phyloP scores from a whole-genome alignment of 2,329 filamentous ascomycete genomes.

The Aspergillus texensis region DNA sequence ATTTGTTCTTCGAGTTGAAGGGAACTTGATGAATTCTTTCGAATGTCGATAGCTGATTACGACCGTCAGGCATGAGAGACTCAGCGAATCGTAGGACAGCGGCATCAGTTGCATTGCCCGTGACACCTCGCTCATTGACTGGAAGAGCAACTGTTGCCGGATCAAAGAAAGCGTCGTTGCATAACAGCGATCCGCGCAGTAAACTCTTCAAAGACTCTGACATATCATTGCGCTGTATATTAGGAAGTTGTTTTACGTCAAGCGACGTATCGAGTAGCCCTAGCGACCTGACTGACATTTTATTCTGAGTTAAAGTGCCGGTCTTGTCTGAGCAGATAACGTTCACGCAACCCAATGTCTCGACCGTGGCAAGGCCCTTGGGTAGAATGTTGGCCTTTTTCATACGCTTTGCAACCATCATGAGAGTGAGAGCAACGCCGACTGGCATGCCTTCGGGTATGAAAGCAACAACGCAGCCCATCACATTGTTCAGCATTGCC shows the following conservation, averaged over 20 bases:
- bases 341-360: conserved; percentile 74
- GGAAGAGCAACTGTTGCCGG: conserved; percentile 63
- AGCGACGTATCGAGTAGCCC: conserved; percentile 30
- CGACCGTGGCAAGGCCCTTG: conserved; percentile 78
- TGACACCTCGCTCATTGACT: conserved; percentile 64
- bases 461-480: conserved; percentile 73
- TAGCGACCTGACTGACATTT: conserved; percentile 63
- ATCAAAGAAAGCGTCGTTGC: conserved; percentile 76
- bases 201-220: conserved; percentile 59
- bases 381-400: conserved; percentile 74
- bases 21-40: conserved; percentile 68
- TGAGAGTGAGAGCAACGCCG: conserved; percentile 70
- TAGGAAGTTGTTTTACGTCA: conserved; percentile 20
- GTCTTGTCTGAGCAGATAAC: conserved; percentile 81
- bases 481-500: conserved; percentile 71
- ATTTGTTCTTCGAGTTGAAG: conserved; percentile 85
- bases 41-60: conserved; percentile 61
- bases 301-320: conserved; percentile 63
- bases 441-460: conserved; percentile 78
- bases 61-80: conserved; percentile 59
- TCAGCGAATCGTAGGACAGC: conserved; percentile 74
- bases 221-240: conserved; percentile 15
- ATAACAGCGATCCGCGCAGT: conserved; percentile 65
- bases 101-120: conserved; percentile 76
- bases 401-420: conserved; percentile 77